These are phyloP conservation scores for Colletotrichum musicola DNA, from an alignment of 2,329 filamentous ascomycete species.

Conservation along the genomic window DNA sequence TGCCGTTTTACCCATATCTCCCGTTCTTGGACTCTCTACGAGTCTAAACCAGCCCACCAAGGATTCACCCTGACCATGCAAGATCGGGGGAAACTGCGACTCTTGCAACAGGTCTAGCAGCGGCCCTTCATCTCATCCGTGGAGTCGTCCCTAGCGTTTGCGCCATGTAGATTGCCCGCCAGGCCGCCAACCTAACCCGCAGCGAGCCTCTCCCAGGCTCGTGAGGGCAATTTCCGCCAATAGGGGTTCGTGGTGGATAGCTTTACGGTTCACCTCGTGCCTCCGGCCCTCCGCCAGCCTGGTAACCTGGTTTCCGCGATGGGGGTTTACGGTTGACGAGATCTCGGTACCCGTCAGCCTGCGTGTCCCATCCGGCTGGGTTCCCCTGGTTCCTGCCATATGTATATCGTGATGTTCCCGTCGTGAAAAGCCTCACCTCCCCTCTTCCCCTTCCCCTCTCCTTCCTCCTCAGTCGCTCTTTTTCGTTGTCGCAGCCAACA, in stretches of 20 bases:
- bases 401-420: constrained; percentile 10
- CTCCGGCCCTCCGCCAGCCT: constrained; percentile 1
- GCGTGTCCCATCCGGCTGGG: background rate
- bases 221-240: constrained; percentile 20
- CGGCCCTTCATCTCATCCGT: constrained; percentile 31
- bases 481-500: background rate
- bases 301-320: constrained; percentile 11
- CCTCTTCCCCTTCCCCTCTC: background rate
- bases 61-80: background rate
- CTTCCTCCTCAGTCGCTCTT: background rate
- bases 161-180: constrained; percentile 30
- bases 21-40: no score
- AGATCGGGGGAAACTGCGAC: constrained; percentile 15
- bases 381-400: background rate
- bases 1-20: no score
- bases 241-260: background rate
- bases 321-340: constrained; percentile 7
- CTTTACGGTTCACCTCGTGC: background rate
- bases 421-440: background rate
- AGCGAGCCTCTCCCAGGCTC: background rate
- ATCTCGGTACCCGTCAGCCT: background rate
- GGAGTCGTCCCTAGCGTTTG: constrained; percentile 7
- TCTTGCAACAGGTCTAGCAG: background rate
- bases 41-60: background rate
- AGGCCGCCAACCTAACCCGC: background rate